A percentile compares a stretch with the other conserved stretches of the same genome.
phyloP scores from a whole-genome alignment of 208 protist species.

The Polymyxa betae region DNA sequence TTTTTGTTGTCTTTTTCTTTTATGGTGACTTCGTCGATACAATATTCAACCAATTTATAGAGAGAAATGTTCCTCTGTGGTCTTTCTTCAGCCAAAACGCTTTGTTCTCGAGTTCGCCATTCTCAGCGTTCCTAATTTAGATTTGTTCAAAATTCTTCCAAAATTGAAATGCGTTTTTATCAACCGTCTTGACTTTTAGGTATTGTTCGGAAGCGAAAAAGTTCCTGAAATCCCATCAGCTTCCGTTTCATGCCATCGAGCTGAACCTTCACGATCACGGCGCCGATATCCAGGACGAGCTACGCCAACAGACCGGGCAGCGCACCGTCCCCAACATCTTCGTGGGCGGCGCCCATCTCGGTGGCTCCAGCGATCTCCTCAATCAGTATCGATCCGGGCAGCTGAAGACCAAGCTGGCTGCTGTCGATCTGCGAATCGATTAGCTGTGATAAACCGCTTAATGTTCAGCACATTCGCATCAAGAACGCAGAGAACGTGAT shows the following conservation, averaged over 20 bases:
- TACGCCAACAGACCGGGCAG: neutral
- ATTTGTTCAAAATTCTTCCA: no score
- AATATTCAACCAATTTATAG: no score
- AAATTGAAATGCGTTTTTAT: neutral
- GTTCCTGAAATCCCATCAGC: neutral
- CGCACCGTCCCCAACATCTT: neutral
- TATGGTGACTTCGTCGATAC: no score
- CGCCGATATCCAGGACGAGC: neutral
- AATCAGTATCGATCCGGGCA: neutral
- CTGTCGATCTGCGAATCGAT: neutral
- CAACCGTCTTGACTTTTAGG: neutral
- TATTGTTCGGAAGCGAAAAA: neutral
- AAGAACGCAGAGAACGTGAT: no score
- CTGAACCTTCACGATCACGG: neutral
- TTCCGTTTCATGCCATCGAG: neutral
- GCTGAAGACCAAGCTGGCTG: neutral
- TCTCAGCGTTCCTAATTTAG: no score
- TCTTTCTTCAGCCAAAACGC: no score
- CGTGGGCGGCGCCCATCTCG: neutral
- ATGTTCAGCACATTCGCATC: no score
- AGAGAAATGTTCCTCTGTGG: no score
- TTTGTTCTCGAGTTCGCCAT: no score
- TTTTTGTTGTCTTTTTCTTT: neutral
- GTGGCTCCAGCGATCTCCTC: neutral
- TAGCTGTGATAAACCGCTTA: no score